A percentile compares a stretch with the other conserved stretches of the same genome.
These are phyloP conservation scores for Thoreauomyces humboldtii DNA, from an alignment of 192 early-diverging fungal genomes.

Conservation along the genomic window DNA sequence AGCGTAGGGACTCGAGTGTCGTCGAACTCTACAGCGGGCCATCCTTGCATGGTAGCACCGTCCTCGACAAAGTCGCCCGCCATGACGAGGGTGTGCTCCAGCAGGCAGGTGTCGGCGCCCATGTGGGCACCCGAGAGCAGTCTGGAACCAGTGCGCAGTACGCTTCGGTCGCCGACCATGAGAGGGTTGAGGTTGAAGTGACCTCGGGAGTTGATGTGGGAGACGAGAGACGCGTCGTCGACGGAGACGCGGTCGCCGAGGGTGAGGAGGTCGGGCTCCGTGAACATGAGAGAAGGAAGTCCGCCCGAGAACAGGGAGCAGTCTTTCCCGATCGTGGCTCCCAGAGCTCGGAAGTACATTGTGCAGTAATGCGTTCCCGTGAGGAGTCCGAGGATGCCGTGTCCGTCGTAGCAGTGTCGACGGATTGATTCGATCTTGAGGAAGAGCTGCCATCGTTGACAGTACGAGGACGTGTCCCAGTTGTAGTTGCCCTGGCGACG, in stretches of 20 bases:
- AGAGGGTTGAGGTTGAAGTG: constrained; percentile 44
- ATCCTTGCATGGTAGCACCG: neutral
- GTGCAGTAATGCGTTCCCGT: constrained; percentile 39
- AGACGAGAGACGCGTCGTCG: constrained; percentile 43
- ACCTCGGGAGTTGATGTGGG: constrained; percentile 46
- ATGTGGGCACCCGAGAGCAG: constrained; percentile 28
- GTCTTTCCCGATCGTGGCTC: constrained; percentile 40
- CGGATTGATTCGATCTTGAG: constrained; percentile 33
- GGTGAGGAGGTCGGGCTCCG: constrained; percentile 47
- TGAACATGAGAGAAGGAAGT: constrained; percentile 47
- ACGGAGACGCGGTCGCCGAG: constrained; percentile 40
- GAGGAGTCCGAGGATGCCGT: constrained; percentile 34
- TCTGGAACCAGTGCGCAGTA: constrained; percentile 38
- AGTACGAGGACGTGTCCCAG: constrained; percentile 49
- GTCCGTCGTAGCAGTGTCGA: neutral
- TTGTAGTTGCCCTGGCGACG: constrained; percentile 38
- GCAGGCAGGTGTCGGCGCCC: neutral
- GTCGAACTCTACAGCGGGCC: neutral
- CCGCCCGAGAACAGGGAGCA: constrained; percentile 49
- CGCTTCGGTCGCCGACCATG: constrained; percentile 35
- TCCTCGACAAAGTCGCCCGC: constrained; percentile 2
- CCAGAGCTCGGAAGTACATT: constrained; percentile 41
- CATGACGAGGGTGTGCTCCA: constrained; percentile 2
- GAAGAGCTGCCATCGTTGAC: constrained; percentile 49
- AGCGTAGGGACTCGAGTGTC: neutral